phyloP scores from a whole-genome alignment of 805 yeast genomes.

The Wickerhamomyces chaumierensis region DNA sequence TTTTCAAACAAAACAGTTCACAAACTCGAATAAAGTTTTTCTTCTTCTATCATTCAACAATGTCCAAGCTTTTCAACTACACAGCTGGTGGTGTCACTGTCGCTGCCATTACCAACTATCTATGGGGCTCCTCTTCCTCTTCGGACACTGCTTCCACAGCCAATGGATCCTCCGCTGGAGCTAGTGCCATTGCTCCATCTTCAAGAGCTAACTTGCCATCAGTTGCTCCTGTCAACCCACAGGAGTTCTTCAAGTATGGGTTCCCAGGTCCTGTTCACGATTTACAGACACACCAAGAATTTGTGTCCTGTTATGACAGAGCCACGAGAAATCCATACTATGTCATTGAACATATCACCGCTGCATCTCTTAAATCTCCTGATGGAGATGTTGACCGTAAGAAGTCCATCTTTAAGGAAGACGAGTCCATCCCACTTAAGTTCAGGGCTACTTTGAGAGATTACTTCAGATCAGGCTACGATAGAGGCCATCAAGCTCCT shows the following conservation, averaged over 20 bases:
- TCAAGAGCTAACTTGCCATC: constrained; percentile 6
- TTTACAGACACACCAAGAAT: constrained; percentile 60
- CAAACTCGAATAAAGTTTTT: too few species aligned
- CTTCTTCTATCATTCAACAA: too few species aligned
- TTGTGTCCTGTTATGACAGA: constrained; percentile 78
- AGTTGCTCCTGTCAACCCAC: constrained; percentile 47
- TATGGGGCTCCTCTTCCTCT: constrained; percentile 19
- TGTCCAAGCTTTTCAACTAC: constrained; percentile 14
- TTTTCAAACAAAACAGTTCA: neutral
- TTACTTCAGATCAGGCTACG: constrained; percentile 91
- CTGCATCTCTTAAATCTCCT: constrained; percentile 44
- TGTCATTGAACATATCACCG: constrained; percentile 80
- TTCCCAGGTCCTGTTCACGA: constrained; percentile 95
- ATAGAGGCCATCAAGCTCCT: constrained; percentile 95
- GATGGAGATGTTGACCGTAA: constrained; percentile 57
- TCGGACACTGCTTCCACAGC: constrained; percentile 3
- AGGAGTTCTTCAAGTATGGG: constrained; percentile 80
- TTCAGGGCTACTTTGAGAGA: constrained; percentile 75
- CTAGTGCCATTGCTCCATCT: constrained; percentile 3
- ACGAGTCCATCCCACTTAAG: constrained; percentile 62
- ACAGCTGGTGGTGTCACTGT: constrained; percentile 17
- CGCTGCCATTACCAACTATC: constrained; percentile 23
- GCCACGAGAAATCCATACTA: constrained; percentile 77
- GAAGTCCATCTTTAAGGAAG: constrained; percentile 78
- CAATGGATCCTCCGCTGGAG: constrained; percentile 3